Evolutionary conservation across 352 stramenopile species (phyloP), one percentile per base, ranked within the genome.

Genomic region (Pythium oligandrum): DNA sequence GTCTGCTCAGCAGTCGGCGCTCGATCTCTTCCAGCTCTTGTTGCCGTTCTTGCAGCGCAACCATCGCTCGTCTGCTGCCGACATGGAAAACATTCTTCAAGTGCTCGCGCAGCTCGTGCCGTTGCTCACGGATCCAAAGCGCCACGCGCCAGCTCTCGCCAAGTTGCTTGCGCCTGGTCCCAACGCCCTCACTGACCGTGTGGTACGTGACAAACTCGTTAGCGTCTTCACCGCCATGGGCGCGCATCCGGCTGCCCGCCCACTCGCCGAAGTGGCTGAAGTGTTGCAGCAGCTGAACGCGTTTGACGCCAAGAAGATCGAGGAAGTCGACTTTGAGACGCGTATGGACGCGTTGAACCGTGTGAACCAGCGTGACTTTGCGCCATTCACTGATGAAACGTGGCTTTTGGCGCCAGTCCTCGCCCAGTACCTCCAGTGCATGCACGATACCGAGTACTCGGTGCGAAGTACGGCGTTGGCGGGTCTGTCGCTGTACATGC

Each of bases 381-480:
- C 58, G 6, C 78, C 66, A 0, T 86, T 90, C 48, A 66, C 59
- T 4, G 40, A 75, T n/a, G 70, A 89, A 37, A 70, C 82, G 31
- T 66, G 78, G 47, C 63, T 86, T 40, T 69, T 96, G 32, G 86
- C 82, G n/a, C 83, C 85, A 1, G 55, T 96, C 11, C 54, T 89
- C 5, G 82, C 73, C 8, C 83, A 95, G 62, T 90, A 81, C 59
- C 53, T 94, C 44, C 76, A 88, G 39, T 88, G 63, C 31, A 93
- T 94, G 81, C 82, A 93, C 61, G 83, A 94, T 43, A 53, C 52
- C 17, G 85, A 95, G 44, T 95, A 87, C 64, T 86, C 83, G n/a
- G 75, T 95, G 37, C 85, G 85, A 17, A 93, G 80, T 32, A 69
- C 66, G 9, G 83, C 85, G 6, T 70, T 90, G 32, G 68, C 75